A percentile compares a stretch with the other conserved stretches of the same genome.
Conservation (phyloP, 441 rosid genomes). For the Populus hybrid region DNA sequence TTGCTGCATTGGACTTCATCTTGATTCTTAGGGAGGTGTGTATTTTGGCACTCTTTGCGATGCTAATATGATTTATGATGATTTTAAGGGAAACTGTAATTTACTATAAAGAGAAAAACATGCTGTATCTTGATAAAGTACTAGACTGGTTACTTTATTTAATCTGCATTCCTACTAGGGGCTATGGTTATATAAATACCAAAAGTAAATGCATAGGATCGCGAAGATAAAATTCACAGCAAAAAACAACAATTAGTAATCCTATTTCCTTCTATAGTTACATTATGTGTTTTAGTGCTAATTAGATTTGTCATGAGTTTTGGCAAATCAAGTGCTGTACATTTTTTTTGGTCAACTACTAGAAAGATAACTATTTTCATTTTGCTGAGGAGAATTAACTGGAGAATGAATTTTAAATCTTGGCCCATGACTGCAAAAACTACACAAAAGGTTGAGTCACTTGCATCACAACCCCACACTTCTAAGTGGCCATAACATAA, state of each 20-base stretch:
- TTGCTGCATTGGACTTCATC: conserved; percentile 57
- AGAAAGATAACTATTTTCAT: background rate
- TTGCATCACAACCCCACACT: background rate
- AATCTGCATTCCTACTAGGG: background rate
- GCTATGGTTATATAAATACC: background rate
- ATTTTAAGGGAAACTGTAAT: background rate
- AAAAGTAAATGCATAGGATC: background rate
- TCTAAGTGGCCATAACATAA: background rate
- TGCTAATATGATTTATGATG: background rate
- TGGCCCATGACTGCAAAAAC: background rate
- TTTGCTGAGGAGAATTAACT: conserved; percentile 1
- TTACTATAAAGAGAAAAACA: background rate
- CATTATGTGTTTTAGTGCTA: background rate
- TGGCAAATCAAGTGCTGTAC: background rate
- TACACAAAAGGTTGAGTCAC: background rate
- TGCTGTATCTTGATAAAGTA: background rate
- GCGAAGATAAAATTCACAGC: background rate
- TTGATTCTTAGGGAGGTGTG: conserved; percentile 58
- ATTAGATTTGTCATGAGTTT: background rate
- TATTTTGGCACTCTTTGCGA: conserved; percentile 3
- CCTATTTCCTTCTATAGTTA: background rate
- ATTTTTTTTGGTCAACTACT: background rate
- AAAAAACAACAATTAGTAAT: background rate
- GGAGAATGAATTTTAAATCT: background rate
- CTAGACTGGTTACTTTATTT: background rate